phyloP scores from a whole-genome alignment of 805 yeast genomes.

The Nakazawaea wyomingensis region DNA sequence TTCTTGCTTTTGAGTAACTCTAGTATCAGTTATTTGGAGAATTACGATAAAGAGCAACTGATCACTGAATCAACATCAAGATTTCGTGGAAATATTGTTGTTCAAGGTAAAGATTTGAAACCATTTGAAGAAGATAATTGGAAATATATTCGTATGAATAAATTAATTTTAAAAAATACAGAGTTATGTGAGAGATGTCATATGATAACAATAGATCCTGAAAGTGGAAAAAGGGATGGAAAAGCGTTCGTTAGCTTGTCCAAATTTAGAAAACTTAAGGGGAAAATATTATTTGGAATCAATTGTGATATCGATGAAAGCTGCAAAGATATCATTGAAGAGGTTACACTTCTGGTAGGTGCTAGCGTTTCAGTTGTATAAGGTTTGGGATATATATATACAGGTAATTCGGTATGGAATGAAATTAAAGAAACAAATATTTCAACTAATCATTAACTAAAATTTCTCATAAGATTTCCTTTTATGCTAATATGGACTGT shows the following conservation, averaged over 20 bases:
- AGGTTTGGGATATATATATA: too few species aligned
- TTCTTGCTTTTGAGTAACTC: conserved; percentile 28
- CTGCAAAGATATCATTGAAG: conserved; percentile 10
- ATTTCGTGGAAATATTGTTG: conserved; percentile 35
- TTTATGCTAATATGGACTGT: too few species aligned
- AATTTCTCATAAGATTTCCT: too few species aligned
- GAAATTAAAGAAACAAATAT: too few species aligned
- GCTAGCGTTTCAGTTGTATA: conserved; percentile 9
- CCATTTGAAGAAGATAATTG: conserved; percentile 37
- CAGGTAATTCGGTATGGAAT: too few species aligned
- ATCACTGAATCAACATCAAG: conserved; percentile 14
- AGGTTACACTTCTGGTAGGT: conserved; percentile 13
- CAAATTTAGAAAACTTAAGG: conserved; percentile 27
- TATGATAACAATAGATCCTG: conserved; percentile 36
- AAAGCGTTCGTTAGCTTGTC: conserved; percentile 29
- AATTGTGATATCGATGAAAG: conserved; percentile 20
- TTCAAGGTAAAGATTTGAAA: conserved; percentile 18
- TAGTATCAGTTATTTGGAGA: conserved; percentile 23
- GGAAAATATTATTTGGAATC: conserved; percentile 35
- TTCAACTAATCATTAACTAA: too few species aligned
- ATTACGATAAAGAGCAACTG: conserved; percentile 1
- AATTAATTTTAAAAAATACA: conserved; percentile 18
- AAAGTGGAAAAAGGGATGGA: conserved; percentile 29
- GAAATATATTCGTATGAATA: conserved; percentile 19
- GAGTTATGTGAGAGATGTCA: conserved; percentile 36